Conservation (phyloP, 2,329 filamentous ascomycete genomes). For the Beauveria rudraprayagi region DNA sequence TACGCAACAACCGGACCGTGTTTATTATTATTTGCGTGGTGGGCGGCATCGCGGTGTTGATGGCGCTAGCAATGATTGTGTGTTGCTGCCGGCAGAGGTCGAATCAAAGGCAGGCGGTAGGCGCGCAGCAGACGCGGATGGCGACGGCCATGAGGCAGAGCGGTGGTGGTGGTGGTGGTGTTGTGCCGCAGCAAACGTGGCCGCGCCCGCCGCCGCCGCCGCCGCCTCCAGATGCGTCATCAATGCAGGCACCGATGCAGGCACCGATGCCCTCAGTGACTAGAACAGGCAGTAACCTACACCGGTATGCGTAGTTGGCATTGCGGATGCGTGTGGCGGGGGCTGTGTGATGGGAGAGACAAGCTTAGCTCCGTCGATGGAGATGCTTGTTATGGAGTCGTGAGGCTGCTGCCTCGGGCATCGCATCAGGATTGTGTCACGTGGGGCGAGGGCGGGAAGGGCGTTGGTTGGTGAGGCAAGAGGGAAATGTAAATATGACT, state of each 20-base stretch:
- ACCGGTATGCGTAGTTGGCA: background rate
- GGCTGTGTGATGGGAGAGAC: background rate
- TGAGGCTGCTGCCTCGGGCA: background rate
- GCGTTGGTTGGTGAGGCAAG: background rate
- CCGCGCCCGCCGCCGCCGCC: background rate
- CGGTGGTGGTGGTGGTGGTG: background rate
- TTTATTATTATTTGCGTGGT: conserved; percentile 12
- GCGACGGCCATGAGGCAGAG: conserved; percentile 6
- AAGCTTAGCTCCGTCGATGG: background rate
- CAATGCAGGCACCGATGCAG: background rate
- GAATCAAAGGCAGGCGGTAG: background rate
- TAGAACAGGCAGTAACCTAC: conserved; percentile 7
- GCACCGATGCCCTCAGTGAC: background rate
- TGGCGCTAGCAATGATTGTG: background rate
- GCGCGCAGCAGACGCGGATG: conserved; percentile 6
- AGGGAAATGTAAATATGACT: too few relatives aligned
- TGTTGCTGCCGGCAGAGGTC: background rate
- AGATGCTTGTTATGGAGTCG: background rate
- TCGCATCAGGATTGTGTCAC: background rate
- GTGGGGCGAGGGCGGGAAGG: background rate
- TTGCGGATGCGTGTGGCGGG: background rate
- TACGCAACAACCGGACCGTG: background rate
- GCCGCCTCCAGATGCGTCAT: background rate
- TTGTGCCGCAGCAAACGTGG: background rate
- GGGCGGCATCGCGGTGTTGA: conserved; percentile 3